Evolutionary conservation across 495 filamentous ascomycete genomes (phyloP).

Genomic region (Podospora pseudopauciseta): DNA sequence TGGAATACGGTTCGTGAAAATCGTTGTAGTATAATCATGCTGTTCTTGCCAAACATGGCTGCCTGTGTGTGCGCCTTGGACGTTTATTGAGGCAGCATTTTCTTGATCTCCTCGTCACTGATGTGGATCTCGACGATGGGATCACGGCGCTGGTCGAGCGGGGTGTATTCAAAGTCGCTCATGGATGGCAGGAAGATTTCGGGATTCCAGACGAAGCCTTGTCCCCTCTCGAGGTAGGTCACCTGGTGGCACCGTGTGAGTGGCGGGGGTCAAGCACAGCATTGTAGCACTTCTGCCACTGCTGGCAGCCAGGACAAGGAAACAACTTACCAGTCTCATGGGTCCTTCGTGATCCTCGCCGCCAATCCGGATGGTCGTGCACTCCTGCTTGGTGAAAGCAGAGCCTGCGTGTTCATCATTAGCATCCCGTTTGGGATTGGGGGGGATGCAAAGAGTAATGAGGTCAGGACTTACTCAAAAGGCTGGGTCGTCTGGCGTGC

Average conservation of each 20-base stretch:
- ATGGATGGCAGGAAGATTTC: conserved; percentile 58
- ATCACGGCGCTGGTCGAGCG: conserved; percentile 62
- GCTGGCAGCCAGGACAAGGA: background rate
- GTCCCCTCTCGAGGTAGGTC: conserved; percentile 63
- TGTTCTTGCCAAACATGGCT: background rate
- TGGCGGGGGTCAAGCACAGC: conserved; percentile 6
- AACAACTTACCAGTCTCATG: conserved; percentile 55
- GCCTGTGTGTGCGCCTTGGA: background rate
- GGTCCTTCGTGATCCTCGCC: conserved; percentile 59
- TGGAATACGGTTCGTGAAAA: background rate
- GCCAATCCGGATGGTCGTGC: conserved; percentile 65
- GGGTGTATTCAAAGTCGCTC: conserved; percentile 53
- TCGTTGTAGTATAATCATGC: background rate
- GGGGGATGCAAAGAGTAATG: too few relatives aligned
- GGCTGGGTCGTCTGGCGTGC: conserved; percentile 51
- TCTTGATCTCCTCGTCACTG: conserved; percentile 59
- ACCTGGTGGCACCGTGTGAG: conserved; percentile 45
- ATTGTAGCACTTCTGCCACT: background rate
- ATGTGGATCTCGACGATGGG: conserved; percentile 65
- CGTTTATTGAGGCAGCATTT: conserved; percentile 50
- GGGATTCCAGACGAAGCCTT: conserved; percentile 72
- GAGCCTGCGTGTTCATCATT: conserved; percentile 45
- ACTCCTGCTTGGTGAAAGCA: conserved; percentile 60
- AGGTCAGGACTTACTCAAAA: conserved; percentile 45
- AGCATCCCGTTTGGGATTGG: conserved; percentile 4